Conservation (phyloP, 345 rosid species). For the Boechera stricta region DNA sequence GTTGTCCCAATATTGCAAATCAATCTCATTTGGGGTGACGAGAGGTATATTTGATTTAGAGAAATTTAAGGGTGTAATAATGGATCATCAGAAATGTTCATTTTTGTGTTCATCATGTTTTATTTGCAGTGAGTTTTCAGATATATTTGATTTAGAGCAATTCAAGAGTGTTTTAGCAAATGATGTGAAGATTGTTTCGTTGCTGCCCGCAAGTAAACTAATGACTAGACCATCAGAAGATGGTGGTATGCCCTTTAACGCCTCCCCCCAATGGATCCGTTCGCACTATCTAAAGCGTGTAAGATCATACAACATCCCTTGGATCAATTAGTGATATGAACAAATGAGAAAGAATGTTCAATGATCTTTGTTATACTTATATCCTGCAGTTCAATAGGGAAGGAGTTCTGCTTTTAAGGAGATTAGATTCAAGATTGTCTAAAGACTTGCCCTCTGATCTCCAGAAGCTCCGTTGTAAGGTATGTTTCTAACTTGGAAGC, state of each 20-base stretch:
- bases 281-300: conserved; percentile 85
- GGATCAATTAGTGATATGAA: background rate
- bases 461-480: conserved; percentile 97
- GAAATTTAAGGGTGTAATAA: background rate
- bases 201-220: conserved; percentile 79
- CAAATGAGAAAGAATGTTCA: background rate
- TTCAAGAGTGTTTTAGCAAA: conserved; percentile 79
- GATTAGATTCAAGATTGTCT: conserved; percentile 94
- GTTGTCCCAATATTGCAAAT: conserved; percentile 96
- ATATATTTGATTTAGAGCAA: conserved; percentile 89
- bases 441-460: conserved; percentile 93
- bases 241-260: conserved; percentile 73
- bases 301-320: conserved; percentile 26
- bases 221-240: conserved; percentile 89
- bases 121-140: conserved; percentile 85
- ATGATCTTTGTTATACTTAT: conserved; percentile 16
- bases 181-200: conserved; percentile 85
- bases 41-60: conserved; percentile 58
- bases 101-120: background rate
- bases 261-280: conserved; percentile 92
- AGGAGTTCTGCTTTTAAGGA: conserved; percentile 85
- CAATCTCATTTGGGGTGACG: conserved; percentile 99
- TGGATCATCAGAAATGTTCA: conserved; percentile 15
- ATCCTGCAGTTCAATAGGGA: conserved; percentile 76
- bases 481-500: conserved; percentile 45